Conservation (phyloP, 495 filamentous ascomycete genomes). For the Trichoderma orchidacearum region DNA sequence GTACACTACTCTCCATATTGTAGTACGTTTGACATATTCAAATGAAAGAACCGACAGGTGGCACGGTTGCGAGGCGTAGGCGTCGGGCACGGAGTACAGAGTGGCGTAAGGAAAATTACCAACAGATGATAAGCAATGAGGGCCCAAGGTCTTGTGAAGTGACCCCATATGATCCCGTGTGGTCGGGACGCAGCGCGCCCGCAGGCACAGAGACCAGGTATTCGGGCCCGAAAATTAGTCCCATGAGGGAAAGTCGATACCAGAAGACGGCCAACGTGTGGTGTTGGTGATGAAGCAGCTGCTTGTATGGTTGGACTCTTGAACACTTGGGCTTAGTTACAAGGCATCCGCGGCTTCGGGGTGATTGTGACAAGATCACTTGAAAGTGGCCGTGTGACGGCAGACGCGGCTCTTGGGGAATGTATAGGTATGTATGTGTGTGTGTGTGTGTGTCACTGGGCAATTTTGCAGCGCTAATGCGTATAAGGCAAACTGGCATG, state of each 20-base stretch:
- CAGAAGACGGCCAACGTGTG: background rate
- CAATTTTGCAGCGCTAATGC: no score
- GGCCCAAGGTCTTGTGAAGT: background rate
- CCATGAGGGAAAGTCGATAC: background rate
- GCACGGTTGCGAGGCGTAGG: background rate
- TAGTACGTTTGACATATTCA: background rate
- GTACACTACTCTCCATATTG: no score
- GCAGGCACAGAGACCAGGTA: background rate
- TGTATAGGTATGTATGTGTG: no score
- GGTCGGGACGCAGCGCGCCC: background rate
- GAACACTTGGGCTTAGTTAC: background rate
- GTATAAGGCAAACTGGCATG: no score
- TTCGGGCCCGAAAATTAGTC: background rate
- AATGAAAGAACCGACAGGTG: background rate
- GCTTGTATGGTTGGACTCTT: no score
- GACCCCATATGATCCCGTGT: background rate
- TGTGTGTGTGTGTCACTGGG: no score
- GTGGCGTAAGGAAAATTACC: background rate
- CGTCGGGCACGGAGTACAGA: background rate
- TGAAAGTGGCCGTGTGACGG: no score
- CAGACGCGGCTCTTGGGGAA: no score
- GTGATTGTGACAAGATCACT: no score
- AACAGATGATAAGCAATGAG: background rate
- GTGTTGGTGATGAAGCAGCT: background rate
- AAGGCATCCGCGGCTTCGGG: no score